Base-by-base conservation (phyloP, 371 early-diverging fungal genomes). In the Mucor sp. region DNA sequence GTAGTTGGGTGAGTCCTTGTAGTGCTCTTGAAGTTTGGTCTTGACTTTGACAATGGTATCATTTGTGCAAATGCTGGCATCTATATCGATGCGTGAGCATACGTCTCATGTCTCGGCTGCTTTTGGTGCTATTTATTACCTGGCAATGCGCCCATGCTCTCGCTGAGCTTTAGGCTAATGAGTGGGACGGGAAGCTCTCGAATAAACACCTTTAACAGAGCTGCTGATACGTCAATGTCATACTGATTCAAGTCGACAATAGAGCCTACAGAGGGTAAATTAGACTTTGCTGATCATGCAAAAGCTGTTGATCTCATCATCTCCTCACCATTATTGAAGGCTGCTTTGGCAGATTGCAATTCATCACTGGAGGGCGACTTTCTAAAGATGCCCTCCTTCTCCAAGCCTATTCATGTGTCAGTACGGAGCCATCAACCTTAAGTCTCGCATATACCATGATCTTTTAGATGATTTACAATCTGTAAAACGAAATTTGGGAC, bases 321-420 rank as follows among this genome's bases (percentile, higher is more conserved):
- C n/a, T 55, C 7, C 17, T 59, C 74, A 70, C 89, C 92, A 55
- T 80, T 74, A 68, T 97, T 89, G 69, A 91, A 93, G 0, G 82
- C 84, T 21, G 82, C 78, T 62, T 92, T 91, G 21, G 90, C 91
- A 9, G 83, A 82, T 23, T 68, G 72, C 21, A 84, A 58, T 60
- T 84, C 80, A 37, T 78, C 80, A 48, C 80, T 80, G 0, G 80
- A 82, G 5, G 98, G 95, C 19, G 95, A 95, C 43, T 94, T 86
- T 28, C 98, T 80, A 67, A 97, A 97, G 6, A 97, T 70, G 12
- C 98, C 98, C 71, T 97, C 96, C 30, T 89, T 86, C 21, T 89
- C 83, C 63, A 95, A 71, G 0, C 94, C 94, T 89, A 70, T 15
- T 17, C 55, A 44, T 7, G 33, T 4, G 7, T 56, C 27, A 14